Evolutionary conservation across 1,284 basidiomycete species (phyloP).

Genomic region (Trichosporon sp.): DNA sequence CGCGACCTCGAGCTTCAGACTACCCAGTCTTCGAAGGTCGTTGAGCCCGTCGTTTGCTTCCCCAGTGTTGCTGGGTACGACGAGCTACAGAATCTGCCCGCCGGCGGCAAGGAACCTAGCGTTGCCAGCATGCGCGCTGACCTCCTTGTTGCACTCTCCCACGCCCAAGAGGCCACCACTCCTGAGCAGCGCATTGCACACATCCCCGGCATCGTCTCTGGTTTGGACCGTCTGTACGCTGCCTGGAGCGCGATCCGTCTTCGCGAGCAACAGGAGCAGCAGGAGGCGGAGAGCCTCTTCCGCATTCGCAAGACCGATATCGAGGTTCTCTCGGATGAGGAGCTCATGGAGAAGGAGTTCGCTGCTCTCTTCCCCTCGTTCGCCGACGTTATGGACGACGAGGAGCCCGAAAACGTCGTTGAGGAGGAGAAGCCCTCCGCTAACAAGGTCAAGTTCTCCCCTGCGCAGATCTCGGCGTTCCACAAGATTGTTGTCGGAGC

Average conservation of each 20-base stretch:
- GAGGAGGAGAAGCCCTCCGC: conserved; percentile 11
- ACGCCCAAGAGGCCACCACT: conserved; percentile 52
- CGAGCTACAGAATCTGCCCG: conserved; percentile 51
- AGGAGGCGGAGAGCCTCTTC: conserved; percentile 73
- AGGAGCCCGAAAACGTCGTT: conserved; percentile 8
- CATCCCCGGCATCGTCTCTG: conserved; percentile 48
- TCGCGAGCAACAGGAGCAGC: conserved; percentile 62
- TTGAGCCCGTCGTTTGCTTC: conserved; percentile 34
- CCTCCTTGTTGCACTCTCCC: conserved; percentile 55
- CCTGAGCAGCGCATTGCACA: conserved; percentile 17
- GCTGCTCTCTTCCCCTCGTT: conserved; percentile 76
- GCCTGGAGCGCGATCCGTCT: conserved; percentile 80
- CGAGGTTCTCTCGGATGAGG: conserved; percentile 63
- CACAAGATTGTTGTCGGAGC: conserved; percentile 26
- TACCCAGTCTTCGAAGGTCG: conserved; percentile 28
- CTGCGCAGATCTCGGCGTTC: conserved; percentile 29
- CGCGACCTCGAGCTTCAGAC: conserved; percentile 23
- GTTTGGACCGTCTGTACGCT: conserved; percentile 69
- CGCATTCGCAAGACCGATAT: conserved; percentile 62
- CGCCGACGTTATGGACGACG: conserved; percentile 54
- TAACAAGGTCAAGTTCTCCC: conserved; percentile 24
- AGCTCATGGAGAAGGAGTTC: conserved; percentile 77
- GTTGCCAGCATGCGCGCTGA: conserved; percentile 18
- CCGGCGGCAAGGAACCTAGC: conserved; percentile 20
- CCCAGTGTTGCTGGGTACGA: conserved; percentile 54